Evolutionary conservation across 345 rosid genomes (phyloP).

Genomic region (Excoecaria agallocha): DNA sequence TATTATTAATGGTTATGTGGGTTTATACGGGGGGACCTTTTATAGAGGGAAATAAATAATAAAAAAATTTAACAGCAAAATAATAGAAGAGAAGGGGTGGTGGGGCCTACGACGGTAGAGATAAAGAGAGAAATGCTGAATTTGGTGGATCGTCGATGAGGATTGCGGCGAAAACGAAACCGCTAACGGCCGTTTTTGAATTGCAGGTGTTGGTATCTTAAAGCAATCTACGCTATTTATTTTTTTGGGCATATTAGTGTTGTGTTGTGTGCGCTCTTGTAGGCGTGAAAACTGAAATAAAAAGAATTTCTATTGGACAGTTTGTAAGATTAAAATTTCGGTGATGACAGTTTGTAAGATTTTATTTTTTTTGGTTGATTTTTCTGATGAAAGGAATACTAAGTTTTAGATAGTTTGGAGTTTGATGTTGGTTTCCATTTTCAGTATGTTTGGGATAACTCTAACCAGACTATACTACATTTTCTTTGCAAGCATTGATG

Average conservation of each 20-base stretch:
- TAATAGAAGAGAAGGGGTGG: not conserved
- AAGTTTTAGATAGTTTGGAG: too few species aligned
- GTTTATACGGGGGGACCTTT: conserved; percentile 14
- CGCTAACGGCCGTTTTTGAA: conserved; percentile 19
- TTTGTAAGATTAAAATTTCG: too few species aligned
- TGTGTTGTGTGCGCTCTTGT: not conserved
- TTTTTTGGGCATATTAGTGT: not conserved
- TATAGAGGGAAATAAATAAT: conserved; percentile 4
- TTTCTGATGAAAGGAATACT: too few species aligned
- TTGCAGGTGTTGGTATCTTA: conserved; percentile 21
- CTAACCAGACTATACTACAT: too few species aligned
- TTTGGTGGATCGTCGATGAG: not conserved
- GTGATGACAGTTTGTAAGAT: too few species aligned
- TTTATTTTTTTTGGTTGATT: too few species aligned
- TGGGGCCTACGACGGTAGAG: conserved; percentile 10
- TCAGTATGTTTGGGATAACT: too few species aligned
- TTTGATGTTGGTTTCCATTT: too few species aligned
- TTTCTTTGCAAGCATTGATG: too few species aligned
- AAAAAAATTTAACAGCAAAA: conserved; percentile 1
- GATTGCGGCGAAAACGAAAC: conserved; percentile 20
- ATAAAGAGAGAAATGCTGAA: not conserved
- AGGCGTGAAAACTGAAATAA: too few species aligned
- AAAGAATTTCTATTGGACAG: too few species aligned
- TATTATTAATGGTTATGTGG: conserved; percentile 16
- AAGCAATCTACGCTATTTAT: not conserved